Evolutionary conservation across 768 basidiomycete species (phyloP), one percentile per base, ranked within the genome.

Genomic region (Coprinopsis strossmayeri): DNA sequence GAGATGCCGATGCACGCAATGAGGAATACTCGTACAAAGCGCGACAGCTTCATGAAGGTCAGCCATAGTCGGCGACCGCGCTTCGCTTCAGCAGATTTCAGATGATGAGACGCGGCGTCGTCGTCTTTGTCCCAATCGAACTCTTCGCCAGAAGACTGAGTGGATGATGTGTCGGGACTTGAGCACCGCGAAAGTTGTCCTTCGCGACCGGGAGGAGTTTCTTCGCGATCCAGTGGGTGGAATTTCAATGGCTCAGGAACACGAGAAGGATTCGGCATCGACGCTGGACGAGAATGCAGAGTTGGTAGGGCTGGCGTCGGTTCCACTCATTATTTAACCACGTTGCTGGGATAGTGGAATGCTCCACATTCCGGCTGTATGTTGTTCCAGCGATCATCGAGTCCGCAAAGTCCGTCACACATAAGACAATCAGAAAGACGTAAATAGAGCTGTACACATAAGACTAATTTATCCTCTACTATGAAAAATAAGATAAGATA

Each of bases 51-150:
- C 79, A 85, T 77, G 61, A 86, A 86, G 1, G 70, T 68, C 27
- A 78, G 66, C 72, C 78, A 88, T 39, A 87, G 59, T 27, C 74
- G 70, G 38, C 82, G 74, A 43, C 81, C 78, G 42, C 86, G 74
- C 55, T 73, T 79, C 2, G 82, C 83, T 56, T 78, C 78, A 34
- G 65, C 57, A 20, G 50, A 54, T 17, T 59, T 60, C 17, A 58
- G 59, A 3, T 59, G 59, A 13, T 60, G 48, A 23, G 59, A 54
- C 43, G 62, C 57, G 10, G 60, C 64, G 20, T 73, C 72, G 12
- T 82, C 78, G 40, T 78, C 80, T 45, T 80, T 75, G 47, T 86
- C 82, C 84, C 84, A 85, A 67, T 87, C 73, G 55, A 89, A 87
- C 56, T 51, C 43, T 13, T 87, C 84, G 9, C 74, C 77, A 10